Evolutionary conservation across 495 filamentous ascomycete genomes (phyloP), one percentile per base, ranked within the genome.

Genomic region (Umbilicaria muhlenbergii): DNA sequence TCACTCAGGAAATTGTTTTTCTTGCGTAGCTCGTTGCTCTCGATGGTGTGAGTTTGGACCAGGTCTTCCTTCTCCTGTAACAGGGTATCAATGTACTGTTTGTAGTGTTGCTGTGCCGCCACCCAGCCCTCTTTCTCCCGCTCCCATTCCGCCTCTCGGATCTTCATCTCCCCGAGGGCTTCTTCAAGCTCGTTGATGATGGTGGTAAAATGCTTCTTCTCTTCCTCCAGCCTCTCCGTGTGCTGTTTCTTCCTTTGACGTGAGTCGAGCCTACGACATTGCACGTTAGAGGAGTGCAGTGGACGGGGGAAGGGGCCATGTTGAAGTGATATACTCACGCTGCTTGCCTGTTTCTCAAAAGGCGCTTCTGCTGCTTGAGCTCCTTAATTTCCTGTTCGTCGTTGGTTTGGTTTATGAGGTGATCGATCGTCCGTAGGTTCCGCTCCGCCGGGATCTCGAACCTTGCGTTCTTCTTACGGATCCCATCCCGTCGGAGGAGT

Each of bases 231-330:
- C 45, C 88, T 81, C 68, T 96, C 89, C 19, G 91, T 96, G 65
- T 99, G 89, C 60, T 88, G 81, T 73, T 99, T 99, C 74, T 96
- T 99, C 50, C 92, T 81, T 61, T 95, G 91, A 49, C 91, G 81
- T 24, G 92, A 96, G 65, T 95, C 87, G 49, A 99, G 76, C 38
- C 85, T 94, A 56, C 33, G 49, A 10, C 40, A 6, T 51, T 36
- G 58, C 73, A 64, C 70, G 71, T 28, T 28, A 28, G 24, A 28
- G 5, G 24, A 69, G 55, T 63, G 62, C 47, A 38, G 38, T 33
- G 15, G 33, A 47, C 34, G 36, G 45, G 56, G n/a, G n/a, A n/a
- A n/a, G n/a, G 55, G 24, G 24, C 6, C 24, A 3, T 28, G 24
- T 28, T 8, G 5, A 28, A 28, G 38, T 37, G 34, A 21, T 14